Percentiles rank a stretch among this genome's conserved stretches.
phyloP scores from a whole-genome alignment of 2,329 filamentous ascomycete species.

The Polytolypa hystricis region DNA sequence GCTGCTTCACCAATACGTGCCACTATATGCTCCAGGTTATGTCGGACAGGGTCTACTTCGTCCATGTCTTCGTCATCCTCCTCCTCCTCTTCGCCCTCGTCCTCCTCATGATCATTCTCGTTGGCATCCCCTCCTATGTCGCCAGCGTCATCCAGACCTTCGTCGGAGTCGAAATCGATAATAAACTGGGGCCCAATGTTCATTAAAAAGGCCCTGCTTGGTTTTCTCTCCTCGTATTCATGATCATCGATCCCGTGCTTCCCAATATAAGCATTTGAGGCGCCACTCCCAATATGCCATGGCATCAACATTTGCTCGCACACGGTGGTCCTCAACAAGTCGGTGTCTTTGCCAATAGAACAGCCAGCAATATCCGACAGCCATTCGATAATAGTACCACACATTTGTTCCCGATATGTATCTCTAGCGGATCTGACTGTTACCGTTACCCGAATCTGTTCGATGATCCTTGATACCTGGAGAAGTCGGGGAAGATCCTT shows the following conservation, averaged over 20 bases:
- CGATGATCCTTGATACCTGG: slow-evolving; percentile 70
- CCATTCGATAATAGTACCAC: slow-evolving; percentile 95
- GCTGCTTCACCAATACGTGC: slow-evolving; percentile 11
- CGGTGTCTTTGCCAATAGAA: slow-evolving; percentile 66
- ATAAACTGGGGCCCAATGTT: neutral
- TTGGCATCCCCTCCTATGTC: slow-evolving; percentile 22
- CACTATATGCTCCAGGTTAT: slow-evolving; percentile 14
- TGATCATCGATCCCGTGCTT: slow-evolving; percentile 75
- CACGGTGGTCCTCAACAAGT: slow-evolving; percentile 67
- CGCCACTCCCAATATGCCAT: slow-evolving; percentile 79
- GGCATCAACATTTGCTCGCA: slow-evolving; percentile 85
- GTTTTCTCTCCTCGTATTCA: slow-evolving; percentile 41
- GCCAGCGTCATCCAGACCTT: slow-evolving; percentile 1
- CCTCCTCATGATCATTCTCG: slow-evolving; percentile 31
- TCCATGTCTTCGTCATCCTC: slow-evolving; percentile 21
- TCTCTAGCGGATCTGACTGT: slow-evolving; percentile 89
- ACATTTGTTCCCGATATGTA: slow-evolving; percentile 97
- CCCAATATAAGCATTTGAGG: slow-evolving; percentile 66
- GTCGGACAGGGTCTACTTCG: slow-evolving; percentile 30
- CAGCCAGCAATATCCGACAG: slow-evolving; percentile 85
- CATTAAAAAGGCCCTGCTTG: neutral
- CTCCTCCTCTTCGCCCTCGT: slow-evolving; percentile 28
- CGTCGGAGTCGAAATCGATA: slow-evolving; percentile 13
- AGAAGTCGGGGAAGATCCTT: slow-evolving; percentile 62
- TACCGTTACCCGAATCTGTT: slow-evolving; percentile 91